Evolutionary conservation across 2,329 filamentous ascomycete species (phyloP).

Genomic region (Tolypocladium sp.): DNA sequence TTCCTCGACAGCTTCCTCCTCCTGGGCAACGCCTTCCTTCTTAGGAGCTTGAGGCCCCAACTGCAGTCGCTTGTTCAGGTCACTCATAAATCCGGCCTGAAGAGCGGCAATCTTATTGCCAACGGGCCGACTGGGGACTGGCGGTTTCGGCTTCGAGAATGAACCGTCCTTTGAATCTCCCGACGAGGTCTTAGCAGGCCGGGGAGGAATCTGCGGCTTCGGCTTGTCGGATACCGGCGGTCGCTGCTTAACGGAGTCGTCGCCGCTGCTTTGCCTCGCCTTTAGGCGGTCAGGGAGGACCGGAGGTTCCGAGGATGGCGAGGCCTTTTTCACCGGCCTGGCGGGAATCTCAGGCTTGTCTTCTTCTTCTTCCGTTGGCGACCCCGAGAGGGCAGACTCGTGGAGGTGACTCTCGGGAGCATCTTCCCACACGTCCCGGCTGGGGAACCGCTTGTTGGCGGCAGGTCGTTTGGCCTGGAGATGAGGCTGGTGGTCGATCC

Average conservation of each 20-base stretch:
- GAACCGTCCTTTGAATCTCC: constrained; percentile 31
- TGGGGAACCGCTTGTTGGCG: constrained; percentile 69
- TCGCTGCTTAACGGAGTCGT: constrained; percentile 25
- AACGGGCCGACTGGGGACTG: constrained; percentile 63
- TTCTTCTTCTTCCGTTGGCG: constrained; percentile 16
- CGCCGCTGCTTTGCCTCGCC: constrained; percentile 31
- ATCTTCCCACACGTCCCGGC: constrained; percentile 92
- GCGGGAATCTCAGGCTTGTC: constrained; percentile 18
- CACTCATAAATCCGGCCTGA: constrained; percentile 85
- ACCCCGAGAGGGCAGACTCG: constrained; percentile 58
- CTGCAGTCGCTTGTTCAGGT: constrained; percentile 82
- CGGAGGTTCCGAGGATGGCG: constrained; percentile 30
- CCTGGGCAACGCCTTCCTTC: constrained; percentile 55
- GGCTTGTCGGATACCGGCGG: constrained; percentile 41
- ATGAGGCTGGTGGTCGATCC: constrained; percentile 38
- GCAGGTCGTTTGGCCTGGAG: constrained; percentile 46
- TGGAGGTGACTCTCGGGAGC: constrained; percentile 74
- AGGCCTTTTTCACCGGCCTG: constrained; percentile 27
- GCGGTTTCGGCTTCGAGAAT: constrained; percentile 66
- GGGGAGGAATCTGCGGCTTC: constrained; percentile 52
- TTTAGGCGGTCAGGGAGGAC: constrained; percentile 45
- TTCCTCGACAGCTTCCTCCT: constrained; percentile 45
- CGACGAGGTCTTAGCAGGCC: constrained; percentile 45
- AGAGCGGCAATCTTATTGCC: constrained; percentile 85
- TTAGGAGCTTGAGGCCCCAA: constrained; percentile 75